Evolutionary conservation across 164 flowering plant species (phyloP).

Genomic region (Stephania japonica): DNA sequence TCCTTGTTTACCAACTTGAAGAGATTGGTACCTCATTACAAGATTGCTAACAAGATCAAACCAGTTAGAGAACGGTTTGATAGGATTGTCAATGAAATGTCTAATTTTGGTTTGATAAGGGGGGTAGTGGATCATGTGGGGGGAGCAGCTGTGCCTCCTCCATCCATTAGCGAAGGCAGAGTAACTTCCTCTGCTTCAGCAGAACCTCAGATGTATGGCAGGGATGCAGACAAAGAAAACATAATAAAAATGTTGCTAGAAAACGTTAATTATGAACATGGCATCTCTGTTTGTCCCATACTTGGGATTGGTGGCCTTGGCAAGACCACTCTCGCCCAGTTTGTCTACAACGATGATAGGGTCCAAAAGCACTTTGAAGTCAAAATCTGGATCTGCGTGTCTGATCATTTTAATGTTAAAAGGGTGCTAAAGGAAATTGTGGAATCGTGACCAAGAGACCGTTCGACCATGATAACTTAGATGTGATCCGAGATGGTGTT

Average conservation of each 20-base stretch:
- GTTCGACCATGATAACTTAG: not conserved
- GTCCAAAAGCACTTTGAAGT: not conserved
- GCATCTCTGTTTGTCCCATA: not conserved
- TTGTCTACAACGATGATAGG: not conserved
- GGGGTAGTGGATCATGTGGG: not conserved
- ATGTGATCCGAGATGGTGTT: not conserved
- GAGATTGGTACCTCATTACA: too few relatives aligned
- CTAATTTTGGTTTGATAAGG: slow-evolving; percentile 1
- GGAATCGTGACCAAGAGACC: too few relatives aligned
- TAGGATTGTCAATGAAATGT: not conserved
- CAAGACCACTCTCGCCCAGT: too few relatives aligned
- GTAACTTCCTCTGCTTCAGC: not conserved
- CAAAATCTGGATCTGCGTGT: too few relatives aligned
- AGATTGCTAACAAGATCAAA: too few relatives aligned
- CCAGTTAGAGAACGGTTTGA: not conserved
- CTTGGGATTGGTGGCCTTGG: not conserved
- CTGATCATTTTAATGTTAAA: too few relatives aligned
- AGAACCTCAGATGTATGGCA: slow-evolving; percentile 5
- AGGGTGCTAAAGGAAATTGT: too few relatives aligned
- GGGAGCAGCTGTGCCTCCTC: not conserved
- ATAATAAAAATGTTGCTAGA: not conserved
- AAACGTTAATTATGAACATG: not conserved
- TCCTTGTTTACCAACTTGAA: too few relatives aligned
- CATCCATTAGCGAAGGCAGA: not conserved
- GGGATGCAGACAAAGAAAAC: slow-evolving; percentile 5